Conservation (phyloP, 2,329 filamentous ascomycete genomes). For the Thielaviopsis ethacetica region DNA sequence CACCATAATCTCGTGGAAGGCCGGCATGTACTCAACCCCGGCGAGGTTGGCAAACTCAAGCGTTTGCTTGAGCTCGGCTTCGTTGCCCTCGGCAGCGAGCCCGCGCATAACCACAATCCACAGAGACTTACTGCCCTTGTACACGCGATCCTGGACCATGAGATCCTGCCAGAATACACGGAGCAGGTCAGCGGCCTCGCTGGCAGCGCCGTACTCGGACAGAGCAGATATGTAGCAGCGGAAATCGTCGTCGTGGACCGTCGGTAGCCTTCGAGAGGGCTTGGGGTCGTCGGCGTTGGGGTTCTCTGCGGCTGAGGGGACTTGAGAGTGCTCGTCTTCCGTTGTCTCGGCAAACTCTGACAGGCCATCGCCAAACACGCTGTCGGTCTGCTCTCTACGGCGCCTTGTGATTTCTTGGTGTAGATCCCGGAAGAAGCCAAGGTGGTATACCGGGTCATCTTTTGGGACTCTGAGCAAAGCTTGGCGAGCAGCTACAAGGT, state of each 20-base stretch:
- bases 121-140: constrained; percentile 17
- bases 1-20: constrained; percentile 39
- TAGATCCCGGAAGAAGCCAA: constrained; percentile 29
- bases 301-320: constrained; percentile 12
- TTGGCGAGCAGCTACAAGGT: constrained; percentile 29
- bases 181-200: constrained; percentile 26
- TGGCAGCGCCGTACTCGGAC: constrained; percentile 35
- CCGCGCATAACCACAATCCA: constrained; percentile 42
- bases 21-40: constrained; percentile 27
- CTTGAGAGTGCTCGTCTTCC: constrained; percentile 14
- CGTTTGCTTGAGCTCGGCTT: constrained; percentile 40
- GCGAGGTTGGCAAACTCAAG: constrained; percentile 33
- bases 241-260: constrained; percentile 19
- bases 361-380: constrained; percentile 13
- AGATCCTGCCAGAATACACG: constrained; percentile 10
- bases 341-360: constrained; percentile 9
- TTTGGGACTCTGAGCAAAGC: constrained; percentile 26
- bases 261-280: not conserved
- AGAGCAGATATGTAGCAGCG: constrained; percentile 32
- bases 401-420: constrained; percentile 20
- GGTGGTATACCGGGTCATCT: constrained; percentile 28
- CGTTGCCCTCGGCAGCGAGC: constrained; percentile 41
- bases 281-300: constrained; percentile 5
- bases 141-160: constrained; percentile 6
- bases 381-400: constrained; percentile 9